These are phyloP conservation scores for Geotrichum armillariae DNA, from an alignment of 1,139 yeast species.

Conservation along the genomic window DNA sequence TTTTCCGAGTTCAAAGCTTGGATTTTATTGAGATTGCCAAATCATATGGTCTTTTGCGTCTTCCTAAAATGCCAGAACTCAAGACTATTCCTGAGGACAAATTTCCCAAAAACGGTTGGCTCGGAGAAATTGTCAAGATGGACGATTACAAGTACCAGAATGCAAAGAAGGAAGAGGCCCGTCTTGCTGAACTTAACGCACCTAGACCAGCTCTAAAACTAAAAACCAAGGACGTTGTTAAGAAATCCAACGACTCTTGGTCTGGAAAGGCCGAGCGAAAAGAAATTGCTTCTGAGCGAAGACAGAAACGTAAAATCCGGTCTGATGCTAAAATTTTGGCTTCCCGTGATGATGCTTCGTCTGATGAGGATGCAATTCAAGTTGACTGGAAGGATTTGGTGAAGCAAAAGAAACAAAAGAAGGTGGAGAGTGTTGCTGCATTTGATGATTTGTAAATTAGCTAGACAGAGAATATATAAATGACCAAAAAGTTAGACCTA, in stretches of 20 bases:
- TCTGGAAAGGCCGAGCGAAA: slow-evolving; percentile 66
- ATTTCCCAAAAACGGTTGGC: slow-evolving; percentile 60
- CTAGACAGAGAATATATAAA: neutral
- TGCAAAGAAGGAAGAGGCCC: slow-evolving; percentile 57
- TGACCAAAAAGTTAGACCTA: neutral
- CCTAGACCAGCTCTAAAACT: slow-evolving; percentile 15
- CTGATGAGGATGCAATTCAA: slow-evolving; percentile 50
- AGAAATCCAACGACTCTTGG: slow-evolving; percentile 69
- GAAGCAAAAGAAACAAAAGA: slow-evolving; percentile 59
- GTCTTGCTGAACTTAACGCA: slow-evolving; percentile 56
- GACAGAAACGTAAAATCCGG: slow-evolving; percentile 61
- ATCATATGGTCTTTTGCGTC: slow-evolving; percentile 74
- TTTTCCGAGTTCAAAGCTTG: slow-evolving; percentile 70
- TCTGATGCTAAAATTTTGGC: slow-evolving; percentile 51
- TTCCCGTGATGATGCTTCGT: slow-evolving; percentile 38
- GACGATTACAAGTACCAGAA: slow-evolving; percentile 67
- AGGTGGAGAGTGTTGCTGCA: slow-evolving; percentile 48
- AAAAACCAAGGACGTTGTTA: slow-evolving; percentile 24
- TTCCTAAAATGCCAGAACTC: slow-evolving; percentile 96
- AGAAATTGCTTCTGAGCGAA: slow-evolving; percentile 62
- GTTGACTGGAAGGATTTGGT: slow-evolving; percentile 91
- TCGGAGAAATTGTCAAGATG: slow-evolving; percentile 55
- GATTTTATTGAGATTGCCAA: slow-evolving; percentile 74
- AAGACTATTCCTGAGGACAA: slow-evolving; percentile 48
- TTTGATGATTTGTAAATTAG: slow-evolving; percentile 65